phyloP scores from a whole-genome alignment of 495 filamentous ascomycete species.

The Pyrenopolyporus hunteri region DNA sequence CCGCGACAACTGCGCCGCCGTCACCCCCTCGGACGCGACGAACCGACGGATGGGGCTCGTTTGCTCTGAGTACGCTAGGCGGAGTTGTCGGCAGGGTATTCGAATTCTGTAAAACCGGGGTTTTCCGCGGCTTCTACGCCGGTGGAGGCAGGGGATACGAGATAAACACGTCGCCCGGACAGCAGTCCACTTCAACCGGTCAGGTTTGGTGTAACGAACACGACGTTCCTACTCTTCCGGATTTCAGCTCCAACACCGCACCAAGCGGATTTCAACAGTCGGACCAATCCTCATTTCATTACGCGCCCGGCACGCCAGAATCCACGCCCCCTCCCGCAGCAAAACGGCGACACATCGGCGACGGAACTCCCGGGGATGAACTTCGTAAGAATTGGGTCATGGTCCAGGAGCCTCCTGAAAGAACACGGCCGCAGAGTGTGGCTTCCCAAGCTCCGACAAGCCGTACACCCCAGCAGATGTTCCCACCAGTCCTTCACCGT shows the following conservation, averaged over 20 bases:
- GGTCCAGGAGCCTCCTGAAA: constrained; percentile 55
- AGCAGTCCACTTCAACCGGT: constrained; percentile 28
- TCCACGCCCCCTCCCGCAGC: constrained; percentile 54
- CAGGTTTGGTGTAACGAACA: constrained; percentile 41
- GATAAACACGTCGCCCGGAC: constrained; percentile 25
- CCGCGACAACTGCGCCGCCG: constrained; percentile 6
- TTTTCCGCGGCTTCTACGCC: constrained; percentile 83
- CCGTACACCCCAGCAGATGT: constrained; percentile 10
- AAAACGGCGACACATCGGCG: constrained; percentile 59
- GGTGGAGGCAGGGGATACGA: constrained; percentile 78
- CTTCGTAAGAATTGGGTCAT: constrained; percentile 76
- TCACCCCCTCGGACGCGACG: constrained; percentile 6
- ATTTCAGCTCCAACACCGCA: constrained; percentile 21
- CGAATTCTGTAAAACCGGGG: constrained; percentile 76
- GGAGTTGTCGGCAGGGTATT: constrained; percentile 77
- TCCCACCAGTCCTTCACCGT: constrained; percentile 34
- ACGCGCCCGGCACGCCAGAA: constrained; percentile 47
- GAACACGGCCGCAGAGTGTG: constrained; percentile 23
- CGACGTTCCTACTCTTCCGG: constrained; percentile 36
- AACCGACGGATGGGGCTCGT: constrained; percentile 51
- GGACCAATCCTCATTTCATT: constrained; percentile 36
- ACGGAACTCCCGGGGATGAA: constrained; percentile 53
- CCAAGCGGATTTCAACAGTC: constrained; percentile 30
- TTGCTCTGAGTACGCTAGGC: constrained; percentile 53
- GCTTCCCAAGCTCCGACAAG: constrained; percentile 29